Base-by-base conservation (phyloP, 805 yeast species). In the Candida broadrunensis region DNA sequence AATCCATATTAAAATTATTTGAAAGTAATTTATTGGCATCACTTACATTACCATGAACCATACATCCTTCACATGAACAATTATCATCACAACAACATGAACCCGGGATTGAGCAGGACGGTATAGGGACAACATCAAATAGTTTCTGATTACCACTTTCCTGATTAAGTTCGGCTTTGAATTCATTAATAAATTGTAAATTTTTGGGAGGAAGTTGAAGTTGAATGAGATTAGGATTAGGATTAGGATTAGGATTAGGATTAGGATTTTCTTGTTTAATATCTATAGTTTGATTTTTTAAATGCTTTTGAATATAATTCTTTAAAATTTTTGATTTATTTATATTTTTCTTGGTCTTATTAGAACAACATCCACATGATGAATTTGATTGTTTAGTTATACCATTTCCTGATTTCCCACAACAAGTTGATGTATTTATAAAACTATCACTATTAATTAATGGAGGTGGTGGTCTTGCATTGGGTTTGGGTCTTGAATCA, bases 31-130 rank as follows among this genome's bases (percentile, higher is more conserved):
- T 43, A 25, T 37, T 37, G 9, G 42, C 26, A 11, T 48, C 29
- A 29, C 37, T 36, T 4, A 41, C 36, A 31, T 55, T 59, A 12
- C 60, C 61, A 50, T 70, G 75, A 1, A 56, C 59, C 20, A 51
- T 49, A 40, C 75, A 70, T 4, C 65, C 64, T 12, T 54, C 61
- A 48, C 75, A 70, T 6, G 53, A 29, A 46, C 75, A 70, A 31
- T 56, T 54, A 12, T 56, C 62, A 24, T 56, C 61, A 49, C 75
- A 70, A 27, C 54, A 45, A 45, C 75, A 70, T 2, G 66, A 46
- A 2, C 68, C 69, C 1, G 63, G 61, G 12, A 63, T 48, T 2
- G 70, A 57, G 45, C 71, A 66, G 17, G 65, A 51, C 12, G 66
- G 63, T 4, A 63, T 58, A 16, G 52, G 50, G 4, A 64, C 55